Conservation (phyloP, 495 filamentous ascomycete species). For the Neurospora terricola region DNA sequence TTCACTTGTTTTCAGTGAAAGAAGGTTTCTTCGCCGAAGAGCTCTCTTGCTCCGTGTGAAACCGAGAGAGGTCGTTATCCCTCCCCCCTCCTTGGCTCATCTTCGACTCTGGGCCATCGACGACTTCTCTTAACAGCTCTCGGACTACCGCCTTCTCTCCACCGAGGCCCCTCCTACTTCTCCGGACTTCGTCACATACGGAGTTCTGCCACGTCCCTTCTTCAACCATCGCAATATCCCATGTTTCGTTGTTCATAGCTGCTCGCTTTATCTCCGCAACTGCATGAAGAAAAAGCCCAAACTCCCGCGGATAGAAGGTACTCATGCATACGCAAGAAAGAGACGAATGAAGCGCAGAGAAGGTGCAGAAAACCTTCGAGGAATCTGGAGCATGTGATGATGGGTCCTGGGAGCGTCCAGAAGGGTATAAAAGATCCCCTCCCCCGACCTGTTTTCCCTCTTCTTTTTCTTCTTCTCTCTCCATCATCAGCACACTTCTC, state of each 20-base stretch:
- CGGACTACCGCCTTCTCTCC: fast-evolving
- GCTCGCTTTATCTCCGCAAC: neutral
- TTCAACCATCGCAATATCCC: neutral
- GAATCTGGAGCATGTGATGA: neutral
- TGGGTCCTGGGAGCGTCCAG: neutral
- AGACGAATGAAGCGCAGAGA: neutral
- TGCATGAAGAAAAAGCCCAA: neutral
- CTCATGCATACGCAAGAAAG: neutral
- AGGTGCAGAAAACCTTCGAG: neutral
- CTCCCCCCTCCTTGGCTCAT: too few relatives aligned
- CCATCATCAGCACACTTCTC: neutral
- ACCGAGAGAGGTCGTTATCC: neutral
- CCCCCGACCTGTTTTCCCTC: neutral
- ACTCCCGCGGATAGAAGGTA: neutral
- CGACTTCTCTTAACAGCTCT: neutral
- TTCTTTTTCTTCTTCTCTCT: neutral
- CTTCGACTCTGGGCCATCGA: neutral
- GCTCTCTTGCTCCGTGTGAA: neutral
- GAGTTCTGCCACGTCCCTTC: neutral
- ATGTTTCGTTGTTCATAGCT: neutral
- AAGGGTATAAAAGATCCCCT: neutral
- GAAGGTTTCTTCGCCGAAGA: neutral
- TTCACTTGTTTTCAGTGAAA: too few relatives aligned
- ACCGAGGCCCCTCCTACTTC: neutral
- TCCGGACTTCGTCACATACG: fast-evolving